Percentiles rank a stretch among this genome's conserved stretches.
Conservation (phyloP, 2,329 filamentous ascomycete genomes). For the Ambrosiella xylebori region DNA sequence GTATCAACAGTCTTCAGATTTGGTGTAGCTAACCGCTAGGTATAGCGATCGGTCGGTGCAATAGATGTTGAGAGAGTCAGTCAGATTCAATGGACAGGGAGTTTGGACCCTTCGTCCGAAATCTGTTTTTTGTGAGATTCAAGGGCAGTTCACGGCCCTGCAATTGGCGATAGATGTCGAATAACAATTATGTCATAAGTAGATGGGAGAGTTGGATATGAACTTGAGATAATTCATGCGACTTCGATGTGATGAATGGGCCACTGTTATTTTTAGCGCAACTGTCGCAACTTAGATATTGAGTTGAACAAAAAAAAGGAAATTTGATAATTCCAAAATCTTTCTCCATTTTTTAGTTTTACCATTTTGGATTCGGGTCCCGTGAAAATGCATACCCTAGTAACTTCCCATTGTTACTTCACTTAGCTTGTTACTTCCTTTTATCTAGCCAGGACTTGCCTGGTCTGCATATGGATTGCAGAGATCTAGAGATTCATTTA, state of each 20-base stretch:
- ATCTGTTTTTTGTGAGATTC: neutral
- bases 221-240: too few relatives aligned
- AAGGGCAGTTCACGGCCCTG: neutral
- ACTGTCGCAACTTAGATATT: too few relatives aligned
- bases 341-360: neutral
- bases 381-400: neutral
- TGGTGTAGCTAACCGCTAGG: too few relatives aligned
- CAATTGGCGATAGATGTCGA: neutral
- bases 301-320: slow-evolving; percentile 6
- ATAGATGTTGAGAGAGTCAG: neutral
- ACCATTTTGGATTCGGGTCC: neutral
- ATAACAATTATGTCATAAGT: neutral
- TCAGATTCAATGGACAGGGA: neutral
- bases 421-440: neutral
- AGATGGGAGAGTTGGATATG: neutral
- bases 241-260: too few relatives aligned
- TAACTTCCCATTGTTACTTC: neutral
- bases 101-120: neutral
- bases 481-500: too few relatives aligned
- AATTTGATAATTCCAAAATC: neutral
- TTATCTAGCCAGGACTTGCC: neutral
- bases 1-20: too few relatives aligned
- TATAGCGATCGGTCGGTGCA: too few relatives aligned
- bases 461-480: too few relatives aligned
- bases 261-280: too few relatives aligned